Evolutionary conservation across 2,329 filamentous ascomycete genomes (phyloP).

Genomic region (Mollisia scopiformis): DNA sequence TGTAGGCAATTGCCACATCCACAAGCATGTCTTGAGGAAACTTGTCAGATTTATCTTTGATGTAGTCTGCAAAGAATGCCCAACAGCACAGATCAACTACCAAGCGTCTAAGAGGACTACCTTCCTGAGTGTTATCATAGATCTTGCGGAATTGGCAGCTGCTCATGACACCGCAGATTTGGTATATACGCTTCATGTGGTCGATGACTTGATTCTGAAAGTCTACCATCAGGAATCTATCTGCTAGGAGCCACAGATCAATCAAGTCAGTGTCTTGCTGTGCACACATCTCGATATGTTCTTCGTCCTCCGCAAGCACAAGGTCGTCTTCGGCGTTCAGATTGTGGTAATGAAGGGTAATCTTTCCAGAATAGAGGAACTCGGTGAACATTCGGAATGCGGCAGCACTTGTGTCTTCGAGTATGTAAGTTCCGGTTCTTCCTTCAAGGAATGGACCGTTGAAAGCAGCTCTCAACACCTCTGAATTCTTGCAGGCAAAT

Average conservation of each 20-base stretch:
- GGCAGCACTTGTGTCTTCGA: neutral
- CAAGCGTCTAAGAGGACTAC: neutral
- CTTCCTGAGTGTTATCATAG: neutral
- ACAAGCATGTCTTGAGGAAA: neutral
- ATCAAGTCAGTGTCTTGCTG: neutral
- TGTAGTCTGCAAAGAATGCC: neutral
- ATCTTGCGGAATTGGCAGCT: neutral
- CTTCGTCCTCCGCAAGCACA: neutral
- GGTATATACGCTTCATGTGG: neutral
- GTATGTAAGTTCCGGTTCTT: neutral
- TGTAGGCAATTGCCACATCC: neutral
- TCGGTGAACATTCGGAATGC: neutral
- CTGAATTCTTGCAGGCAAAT: slow-evolving; percentile 54
- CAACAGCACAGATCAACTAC: neutral
- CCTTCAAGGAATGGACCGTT: neutral
- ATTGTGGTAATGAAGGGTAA: neutral
- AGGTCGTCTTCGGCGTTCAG: neutral
- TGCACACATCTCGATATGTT: neutral
- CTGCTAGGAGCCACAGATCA: neutral
- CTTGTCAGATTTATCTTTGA: neutral
- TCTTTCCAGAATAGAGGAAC: neutral
- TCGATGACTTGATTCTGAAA: neutral
- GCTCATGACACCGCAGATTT: neutral
- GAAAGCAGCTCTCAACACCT: neutral
- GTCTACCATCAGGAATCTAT: neutral